Conservation (phyloP, 148 eudicot genomes). For the Talinum fruticosum region DNA sequence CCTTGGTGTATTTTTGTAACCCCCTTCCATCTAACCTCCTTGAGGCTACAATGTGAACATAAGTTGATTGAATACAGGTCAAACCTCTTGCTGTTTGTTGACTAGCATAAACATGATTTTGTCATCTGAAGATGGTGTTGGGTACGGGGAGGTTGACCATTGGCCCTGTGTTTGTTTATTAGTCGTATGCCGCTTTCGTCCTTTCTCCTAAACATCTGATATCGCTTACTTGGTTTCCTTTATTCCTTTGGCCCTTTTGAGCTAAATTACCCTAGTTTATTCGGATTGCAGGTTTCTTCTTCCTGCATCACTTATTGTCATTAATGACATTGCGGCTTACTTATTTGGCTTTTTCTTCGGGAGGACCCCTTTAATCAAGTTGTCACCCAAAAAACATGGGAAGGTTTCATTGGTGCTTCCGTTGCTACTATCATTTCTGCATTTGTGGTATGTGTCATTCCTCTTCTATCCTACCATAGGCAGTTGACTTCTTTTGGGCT, state of each 20-base stretch:
- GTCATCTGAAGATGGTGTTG: neutral
- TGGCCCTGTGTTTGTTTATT: neutral
- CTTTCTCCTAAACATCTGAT: neutral
- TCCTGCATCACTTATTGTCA: slow-evolving; percentile 94
- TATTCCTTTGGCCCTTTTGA: neutral
- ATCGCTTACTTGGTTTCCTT: neutral
- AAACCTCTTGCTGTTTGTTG: neutral
- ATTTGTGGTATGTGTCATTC: slow-evolving; percentile 58
- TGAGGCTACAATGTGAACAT: neutral
- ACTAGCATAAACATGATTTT: slow-evolving; percentile 4
- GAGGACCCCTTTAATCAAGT: slow-evolving; percentile 89
- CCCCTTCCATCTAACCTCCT: neutral
- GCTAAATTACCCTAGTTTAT: slow-evolving; percentile 8
- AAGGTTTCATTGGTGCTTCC: slow-evolving; percentile 97
- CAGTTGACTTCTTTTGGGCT: neutral
- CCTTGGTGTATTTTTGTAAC: too few species aligned
- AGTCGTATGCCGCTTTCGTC: slow-evolving; percentile 1
- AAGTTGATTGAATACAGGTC: neutral
- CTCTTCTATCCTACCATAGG: neutral
- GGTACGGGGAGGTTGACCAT: neutral
- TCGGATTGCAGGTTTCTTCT: slow-evolving; percentile 87
- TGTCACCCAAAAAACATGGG: slow-evolving; percentile 98
- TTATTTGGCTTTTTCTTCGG: slow-evolving; percentile 95
- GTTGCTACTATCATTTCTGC: slow-evolving; percentile 80
- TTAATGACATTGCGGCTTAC: slow-evolving; percentile 95